A percentile compares a stretch with the other conserved stretches of the same genome.
These are phyloP conservation scores for Obelidium mucronatum DNA, from an alignment of 192 early-diverging fungal species.

Conservation along the genomic window DNA sequence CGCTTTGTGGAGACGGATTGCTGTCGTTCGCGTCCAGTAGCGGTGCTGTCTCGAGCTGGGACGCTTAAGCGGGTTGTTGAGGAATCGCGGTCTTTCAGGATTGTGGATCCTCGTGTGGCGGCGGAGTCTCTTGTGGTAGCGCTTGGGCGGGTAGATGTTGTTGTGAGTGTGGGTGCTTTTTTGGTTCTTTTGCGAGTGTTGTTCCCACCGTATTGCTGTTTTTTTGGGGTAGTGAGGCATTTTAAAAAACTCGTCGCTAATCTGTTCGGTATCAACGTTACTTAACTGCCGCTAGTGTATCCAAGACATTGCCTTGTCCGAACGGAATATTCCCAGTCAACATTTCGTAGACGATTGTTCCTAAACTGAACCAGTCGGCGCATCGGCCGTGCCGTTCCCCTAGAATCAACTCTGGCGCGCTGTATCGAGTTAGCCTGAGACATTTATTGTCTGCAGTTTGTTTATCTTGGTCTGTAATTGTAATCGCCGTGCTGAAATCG, in stretches of 20 bases:
- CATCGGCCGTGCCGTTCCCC: conserved; percentile 13
- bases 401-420: conserved; percentile 32
- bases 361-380: conserved; percentile 31
- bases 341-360: conserved; percentile 32
- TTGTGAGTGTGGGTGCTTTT: too few species aligned
- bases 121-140: too few species aligned
- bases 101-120: too few species aligned
- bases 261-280: too few species aligned
- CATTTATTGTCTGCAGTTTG: conserved; percentile 11
- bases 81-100: too few species aligned
- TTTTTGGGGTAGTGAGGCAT: too few species aligned
- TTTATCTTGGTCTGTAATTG: background rate
- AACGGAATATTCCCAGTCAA: conserved; percentile 33
- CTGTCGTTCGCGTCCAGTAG: too few species aligned
- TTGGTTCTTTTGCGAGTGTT: background rate
- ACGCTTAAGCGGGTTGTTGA: too few species aligned
- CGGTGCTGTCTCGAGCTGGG: too few species aligned
- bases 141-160: too few species aligned
- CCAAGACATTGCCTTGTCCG: conserved; percentile 36
- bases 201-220: conserved; percentile 9
- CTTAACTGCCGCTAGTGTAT: conserved; percentile 28
- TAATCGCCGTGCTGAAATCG: conserved; percentile 28
- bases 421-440: conserved; percentile 15
- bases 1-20: too few species aligned
- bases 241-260: too few species aligned